These are phyloP conservation scores for Ogataea nitratoaversa DNA, from an alignment of 805 yeast species.

Conservation along the genomic window DNA sequence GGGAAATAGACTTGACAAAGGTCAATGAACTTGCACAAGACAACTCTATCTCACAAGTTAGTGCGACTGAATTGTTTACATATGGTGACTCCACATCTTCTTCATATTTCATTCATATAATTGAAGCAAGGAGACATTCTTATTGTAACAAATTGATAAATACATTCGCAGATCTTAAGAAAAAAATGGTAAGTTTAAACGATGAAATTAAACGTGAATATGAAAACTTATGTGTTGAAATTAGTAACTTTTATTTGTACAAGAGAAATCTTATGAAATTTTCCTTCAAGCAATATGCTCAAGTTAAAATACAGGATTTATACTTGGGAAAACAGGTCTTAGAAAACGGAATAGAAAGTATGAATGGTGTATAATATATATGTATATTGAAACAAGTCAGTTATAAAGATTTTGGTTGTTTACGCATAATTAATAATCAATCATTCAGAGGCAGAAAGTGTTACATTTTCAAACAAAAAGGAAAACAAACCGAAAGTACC, in stretches of 20 bases:
- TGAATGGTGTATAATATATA: background rate
- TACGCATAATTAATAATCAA: no score
- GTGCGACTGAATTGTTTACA: slow-evolving; percentile 4
- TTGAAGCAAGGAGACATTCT: slow-evolving; percentile 49
- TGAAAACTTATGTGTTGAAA: slow-evolving; percentile 59
- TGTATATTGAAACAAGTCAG: no score
- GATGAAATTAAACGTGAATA: slow-evolving; percentile 48
- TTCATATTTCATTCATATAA: slow-evolving; percentile 26
- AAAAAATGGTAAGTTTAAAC: slow-evolving; percentile 40
- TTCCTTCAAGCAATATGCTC: slow-evolving; percentile 33
- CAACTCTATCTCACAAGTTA: slow-evolving; percentile 9
- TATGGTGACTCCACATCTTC: slow-evolving; percentile 2
- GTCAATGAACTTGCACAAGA: slow-evolving; percentile 8
- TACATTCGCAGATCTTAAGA: slow-evolving; percentile 38
- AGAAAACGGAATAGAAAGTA: slow-evolving; percentile 15
- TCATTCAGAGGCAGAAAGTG: no score
- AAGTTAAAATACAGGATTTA: slow-evolving; percentile 26
- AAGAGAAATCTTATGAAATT: slow-evolving; percentile 38
- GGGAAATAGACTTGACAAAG: slow-evolving; percentile 7
- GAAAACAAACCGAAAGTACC: background rate
- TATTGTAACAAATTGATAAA: slow-evolving; percentile 40
- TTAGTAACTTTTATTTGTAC: slow-evolving; percentile 54
- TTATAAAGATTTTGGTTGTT: no score
- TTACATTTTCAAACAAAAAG: no score
- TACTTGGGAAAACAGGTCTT: slow-evolving; percentile 18